These are phyloP conservation scores for Candida pseudofarinosa DNA, from an alignment of 805 yeast species.

Conservation along the genomic window DNA sequence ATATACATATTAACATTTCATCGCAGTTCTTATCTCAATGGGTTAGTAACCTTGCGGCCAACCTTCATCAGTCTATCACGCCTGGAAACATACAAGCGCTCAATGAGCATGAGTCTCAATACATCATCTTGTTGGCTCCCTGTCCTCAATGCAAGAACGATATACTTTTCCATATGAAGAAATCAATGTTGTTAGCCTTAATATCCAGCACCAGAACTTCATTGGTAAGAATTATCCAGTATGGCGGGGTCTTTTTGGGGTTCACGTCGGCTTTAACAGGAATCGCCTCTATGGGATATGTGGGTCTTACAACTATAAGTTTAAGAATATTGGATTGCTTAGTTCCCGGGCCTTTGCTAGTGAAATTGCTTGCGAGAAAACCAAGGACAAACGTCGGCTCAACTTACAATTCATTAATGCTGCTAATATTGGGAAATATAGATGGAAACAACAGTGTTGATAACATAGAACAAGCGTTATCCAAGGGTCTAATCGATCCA, in stretches of 20 bases:
- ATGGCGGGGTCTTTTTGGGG: slow-evolving; percentile 29
- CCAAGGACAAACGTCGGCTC: slow-evolving; percentile 2
- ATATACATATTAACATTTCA: slow-evolving; percentile 11
- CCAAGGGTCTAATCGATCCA: slow-evolving; percentile 31
- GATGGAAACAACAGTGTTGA: slow-evolving; percentile 15
- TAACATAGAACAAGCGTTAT: slow-evolving; percentile 27
- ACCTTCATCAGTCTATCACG: slow-evolving; percentile 1
- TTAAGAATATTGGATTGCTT: slow-evolving; percentile 33
- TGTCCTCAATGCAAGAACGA: slow-evolving; percentile 42
- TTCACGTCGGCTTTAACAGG: slow-evolving; percentile 40
- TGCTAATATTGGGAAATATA: slow-evolving; percentile 9
- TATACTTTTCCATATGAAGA: slow-evolving; percentile 28
- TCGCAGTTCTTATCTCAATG: slow-evolving; percentile 12
- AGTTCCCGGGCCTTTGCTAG: slow-evolving; percentile 29
- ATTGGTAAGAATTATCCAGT: slow-evolving; percentile 21
- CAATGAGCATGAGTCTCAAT: slow-evolving; percentile 2
- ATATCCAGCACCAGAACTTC: slow-evolving; percentile 13
- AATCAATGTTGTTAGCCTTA: slow-evolving; percentile 22
- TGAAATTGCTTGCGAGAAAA: slow-evolving; percentile 19
- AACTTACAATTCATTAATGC: slow-evolving; percentile 6
- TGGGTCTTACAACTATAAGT: slow-evolving; percentile 36
- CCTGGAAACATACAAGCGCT: not conserved
- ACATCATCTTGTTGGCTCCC: slow-evolving; percentile 21
- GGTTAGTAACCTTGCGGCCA: slow-evolving; percentile 9
- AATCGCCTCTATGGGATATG: slow-evolving; percentile 33